A percentile compares a stretch with the other conserved stretches of the same genome.
phyloP scores from a whole-genome alignment of 305 asterid genomes.

The Fraxinus dipetala region DNA sequence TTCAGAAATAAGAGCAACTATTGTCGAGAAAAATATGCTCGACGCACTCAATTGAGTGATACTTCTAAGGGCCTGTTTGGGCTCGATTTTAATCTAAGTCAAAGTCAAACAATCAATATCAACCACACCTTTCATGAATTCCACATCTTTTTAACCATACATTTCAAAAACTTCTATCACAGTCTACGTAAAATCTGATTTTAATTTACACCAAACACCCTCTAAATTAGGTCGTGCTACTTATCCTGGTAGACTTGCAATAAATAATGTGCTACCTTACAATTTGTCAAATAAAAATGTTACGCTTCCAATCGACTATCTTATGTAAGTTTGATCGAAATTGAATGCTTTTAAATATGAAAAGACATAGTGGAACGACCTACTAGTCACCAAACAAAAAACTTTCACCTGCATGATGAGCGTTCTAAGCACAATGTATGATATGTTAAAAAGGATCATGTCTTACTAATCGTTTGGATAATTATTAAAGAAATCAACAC shows the following conservation, averaged over 20 bases:
- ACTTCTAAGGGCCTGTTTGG: not conserved
- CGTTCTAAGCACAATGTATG: not conserved
- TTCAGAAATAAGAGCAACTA: not conserved
- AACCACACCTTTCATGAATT: too few species aligned
- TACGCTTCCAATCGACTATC: not conserved
- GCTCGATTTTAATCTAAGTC: too few species aligned
- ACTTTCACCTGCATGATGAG: not conserved
- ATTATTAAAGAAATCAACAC: not conserved
- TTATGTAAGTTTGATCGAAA: too few species aligned
- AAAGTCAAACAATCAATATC: too few species aligned
- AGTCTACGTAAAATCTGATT: too few species aligned
- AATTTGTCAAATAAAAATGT: not conserved
- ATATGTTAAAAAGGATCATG: not conserved
- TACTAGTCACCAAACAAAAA: too few species aligned
- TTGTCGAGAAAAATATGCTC: too few species aligned
- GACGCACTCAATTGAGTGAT: not conserved
- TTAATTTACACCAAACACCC: too few species aligned
- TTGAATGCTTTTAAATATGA: too few species aligned
- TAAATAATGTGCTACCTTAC: not conserved
- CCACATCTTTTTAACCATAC: too few species aligned
- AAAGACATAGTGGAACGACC: too few species aligned
- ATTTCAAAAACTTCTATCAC: too few species aligned
- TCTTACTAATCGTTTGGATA: not conserved
- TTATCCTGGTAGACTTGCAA: not conserved
- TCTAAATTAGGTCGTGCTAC: not conserved